These are phyloP conservation scores for Suillus subaureus DNA, from an alignment of 768 basidiomycete genomes.

Conservation along the genomic window DNA sequence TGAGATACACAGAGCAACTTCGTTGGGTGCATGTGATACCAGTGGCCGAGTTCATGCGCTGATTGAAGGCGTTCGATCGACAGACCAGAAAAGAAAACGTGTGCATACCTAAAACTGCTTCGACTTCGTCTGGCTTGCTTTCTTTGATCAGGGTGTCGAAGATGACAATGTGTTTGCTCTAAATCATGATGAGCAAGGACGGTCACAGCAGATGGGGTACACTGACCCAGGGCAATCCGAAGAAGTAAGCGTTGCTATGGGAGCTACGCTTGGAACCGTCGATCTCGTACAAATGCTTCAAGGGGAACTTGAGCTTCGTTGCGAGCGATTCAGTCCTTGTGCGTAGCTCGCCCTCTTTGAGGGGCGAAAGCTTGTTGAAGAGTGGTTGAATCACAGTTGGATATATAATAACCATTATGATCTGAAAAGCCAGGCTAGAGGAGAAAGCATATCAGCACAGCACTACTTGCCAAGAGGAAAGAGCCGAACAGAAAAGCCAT, in stretches of 20 bases:
- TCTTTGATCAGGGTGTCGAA: slow-evolving; percentile 97
- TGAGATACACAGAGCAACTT: slow-evolving; percentile 88
- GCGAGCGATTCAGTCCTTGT: slow-evolving; percentile 78
- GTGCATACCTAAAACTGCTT: slow-evolving; percentile 79
- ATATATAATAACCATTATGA: slow-evolving; percentile 81
- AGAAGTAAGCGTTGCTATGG: slow-evolving; percentile 99
- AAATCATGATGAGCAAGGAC: not conserved
- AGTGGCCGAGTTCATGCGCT: slow-evolving; percentile 97
- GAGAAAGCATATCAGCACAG: slow-evolving; percentile 3
- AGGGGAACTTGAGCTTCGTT: slow-evolving; percentile 82
- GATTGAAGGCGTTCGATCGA: not conserved
- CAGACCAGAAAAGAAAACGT: not conserved
- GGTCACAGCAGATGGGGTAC: not conserved
- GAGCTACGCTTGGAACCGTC: slow-evolving; percentile 95
- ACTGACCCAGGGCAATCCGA: slow-evolving; percentile 90
- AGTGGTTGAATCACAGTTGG: slow-evolving; percentile 91
- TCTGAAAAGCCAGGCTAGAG: slow-evolving; percentile 74
- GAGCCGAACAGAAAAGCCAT: slow-evolving; percentile 85
- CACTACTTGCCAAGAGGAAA: not conserved
- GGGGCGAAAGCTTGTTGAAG: slow-evolving; percentile 95
- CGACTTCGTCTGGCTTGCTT: slow-evolving; percentile 88
- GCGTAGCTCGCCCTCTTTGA: slow-evolving; percentile 76
- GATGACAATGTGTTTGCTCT: slow-evolving; percentile 95
- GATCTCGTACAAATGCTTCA: slow-evolving; percentile 95
- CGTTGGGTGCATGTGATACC: slow-evolving; percentile 89